A percentile compares a stretch with the other conserved stretches of the same genome.
These are phyloP conservation scores for Leishmania aethiopica DNA, from an alignment of 208 protist species.

Conservation along the genomic window DNA sequence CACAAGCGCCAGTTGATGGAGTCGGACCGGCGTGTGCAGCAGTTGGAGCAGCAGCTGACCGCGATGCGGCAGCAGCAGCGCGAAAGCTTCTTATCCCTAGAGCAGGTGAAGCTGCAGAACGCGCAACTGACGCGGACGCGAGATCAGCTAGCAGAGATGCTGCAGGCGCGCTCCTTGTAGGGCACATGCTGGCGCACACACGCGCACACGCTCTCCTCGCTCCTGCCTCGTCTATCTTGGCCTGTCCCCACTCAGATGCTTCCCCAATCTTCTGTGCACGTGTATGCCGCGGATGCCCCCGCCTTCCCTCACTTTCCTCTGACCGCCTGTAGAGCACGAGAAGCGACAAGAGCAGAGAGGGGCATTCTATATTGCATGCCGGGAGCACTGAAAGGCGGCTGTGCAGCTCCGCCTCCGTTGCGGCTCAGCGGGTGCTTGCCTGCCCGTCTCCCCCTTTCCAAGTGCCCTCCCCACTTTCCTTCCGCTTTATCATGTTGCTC, in stretches of 20 bases:
- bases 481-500: background rate
- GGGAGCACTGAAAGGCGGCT: background rate
- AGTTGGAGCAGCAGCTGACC: constrained; percentile 47
- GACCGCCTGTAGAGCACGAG: background rate
- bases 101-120: constrained; percentile 67
- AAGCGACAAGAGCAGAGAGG: background rate
- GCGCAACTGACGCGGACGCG: constrained; percentile 42
- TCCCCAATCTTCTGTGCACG: background rate
- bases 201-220: background rate
- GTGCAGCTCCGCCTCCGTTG: background rate
- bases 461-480: background rate
- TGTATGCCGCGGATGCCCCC: background rate
- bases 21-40: constrained; percentile 41
- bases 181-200: background rate
- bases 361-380: background rate
- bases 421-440: background rate
- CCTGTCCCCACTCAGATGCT: background rate
- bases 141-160: constrained; percentile 48
- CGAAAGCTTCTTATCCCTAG: constrained; percentile 44
- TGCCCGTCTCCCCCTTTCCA: background rate
- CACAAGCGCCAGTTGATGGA: constrained; percentile 61
- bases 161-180: constrained; percentile 24
- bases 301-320: background rate
- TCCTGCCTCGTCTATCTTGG: background rate
- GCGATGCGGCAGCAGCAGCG: constrained; percentile 46